These are phyloP conservation scores for Globisporangium heterothallicum DNA, from an alignment of 352 stramenopile genomes.

Conservation along the genomic window DNA sequence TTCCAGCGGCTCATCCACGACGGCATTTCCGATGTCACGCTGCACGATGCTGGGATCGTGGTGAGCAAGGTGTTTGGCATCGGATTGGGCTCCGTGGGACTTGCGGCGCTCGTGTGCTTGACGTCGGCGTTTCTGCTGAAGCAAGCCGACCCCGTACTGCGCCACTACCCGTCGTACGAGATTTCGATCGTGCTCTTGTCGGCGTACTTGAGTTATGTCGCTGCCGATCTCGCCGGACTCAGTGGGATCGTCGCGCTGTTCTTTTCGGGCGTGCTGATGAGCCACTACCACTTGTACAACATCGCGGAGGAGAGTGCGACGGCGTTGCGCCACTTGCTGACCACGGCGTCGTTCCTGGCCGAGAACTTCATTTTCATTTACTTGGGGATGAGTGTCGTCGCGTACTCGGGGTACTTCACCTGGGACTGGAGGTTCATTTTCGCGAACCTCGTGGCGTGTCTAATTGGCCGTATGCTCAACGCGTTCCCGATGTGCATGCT, in stretches of 20 bases:
- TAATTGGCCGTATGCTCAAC: constrained; percentile 66
- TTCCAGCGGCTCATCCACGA: constrained; percentile 82
- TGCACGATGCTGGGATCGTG: constrained; percentile 69
- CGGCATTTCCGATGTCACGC: constrained; percentile 57
- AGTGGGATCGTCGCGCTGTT: constrained; percentile 93
- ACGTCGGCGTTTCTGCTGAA: constrained; percentile 81
- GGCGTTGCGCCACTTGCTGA: constrained; percentile 68
- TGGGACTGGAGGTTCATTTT: constrained; percentile 85
- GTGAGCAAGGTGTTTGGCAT: constrained; percentile 82
- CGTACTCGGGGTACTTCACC: constrained; percentile 69
- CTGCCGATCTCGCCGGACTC: constrained; percentile 64
- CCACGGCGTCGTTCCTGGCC: constrained; percentile 75
- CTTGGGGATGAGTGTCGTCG: constrained; percentile 79
- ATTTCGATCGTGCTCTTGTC: constrained; percentile 84
- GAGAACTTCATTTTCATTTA: constrained; percentile 89
- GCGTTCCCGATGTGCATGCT: constrained; percentile 76
- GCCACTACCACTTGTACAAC: constrained; percentile 84
- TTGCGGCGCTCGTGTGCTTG: constrained; percentile 68
- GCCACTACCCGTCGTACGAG: constrained; percentile 79
- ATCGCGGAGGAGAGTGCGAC: constrained; percentile 75
- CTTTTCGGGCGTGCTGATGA: constrained; percentile 89
- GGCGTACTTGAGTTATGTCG: constrained; percentile 79
- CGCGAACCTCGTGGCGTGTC: constrained; percentile 57
- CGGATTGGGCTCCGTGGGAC: constrained; percentile 67
- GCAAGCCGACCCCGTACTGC: constrained; percentile 61